These are phyloP conservation scores for Lablab purpureus DNA, from an alignment of 306 rosid species.

Conservation along the genomic window DNA sequence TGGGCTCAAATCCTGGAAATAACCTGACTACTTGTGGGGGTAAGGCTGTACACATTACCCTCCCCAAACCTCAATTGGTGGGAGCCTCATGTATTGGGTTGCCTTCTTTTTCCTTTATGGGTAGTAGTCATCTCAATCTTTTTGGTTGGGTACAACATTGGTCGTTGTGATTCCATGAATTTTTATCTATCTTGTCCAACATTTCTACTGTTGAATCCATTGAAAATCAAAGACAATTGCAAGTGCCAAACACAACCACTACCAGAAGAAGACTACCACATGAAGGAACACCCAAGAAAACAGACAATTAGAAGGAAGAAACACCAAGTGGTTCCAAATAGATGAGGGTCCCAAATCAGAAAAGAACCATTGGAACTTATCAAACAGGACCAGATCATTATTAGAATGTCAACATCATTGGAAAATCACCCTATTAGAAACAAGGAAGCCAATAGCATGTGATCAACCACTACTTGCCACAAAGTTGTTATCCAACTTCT, in stretches of 20 bases:
- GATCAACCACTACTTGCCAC: not conserved
- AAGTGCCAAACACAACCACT: not conserved
- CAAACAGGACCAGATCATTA: not conserved
- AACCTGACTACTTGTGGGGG: constrained; percentile 2
- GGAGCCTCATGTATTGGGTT: not conserved
- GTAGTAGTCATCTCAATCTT: not conserved
- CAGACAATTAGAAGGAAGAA: not conserved
- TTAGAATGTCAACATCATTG: not conserved
- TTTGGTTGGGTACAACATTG: not conserved
- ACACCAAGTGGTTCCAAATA: not conserved
- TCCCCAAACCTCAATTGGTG: constrained; percentile 14
- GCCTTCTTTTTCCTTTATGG: not conserved
- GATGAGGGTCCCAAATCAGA: not conserved
- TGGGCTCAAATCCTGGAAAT: constrained; percentile 4
- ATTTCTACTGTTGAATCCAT: not conserved
- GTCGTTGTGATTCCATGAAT: not conserved
- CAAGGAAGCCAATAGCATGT: not conserved
- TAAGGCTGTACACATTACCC: not conserved
- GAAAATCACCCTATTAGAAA: not conserved
- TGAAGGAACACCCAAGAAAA: not conserved
- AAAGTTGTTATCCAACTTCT: too few relatives aligned
- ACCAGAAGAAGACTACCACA: not conserved
- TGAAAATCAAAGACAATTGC: not conserved
- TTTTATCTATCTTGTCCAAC: not conserved
- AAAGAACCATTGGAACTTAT: not conserved